phyloP scores from a whole-genome alignment of 768 basidiomycete genomes.

The Pleurotus cornucopiae region DNA sequence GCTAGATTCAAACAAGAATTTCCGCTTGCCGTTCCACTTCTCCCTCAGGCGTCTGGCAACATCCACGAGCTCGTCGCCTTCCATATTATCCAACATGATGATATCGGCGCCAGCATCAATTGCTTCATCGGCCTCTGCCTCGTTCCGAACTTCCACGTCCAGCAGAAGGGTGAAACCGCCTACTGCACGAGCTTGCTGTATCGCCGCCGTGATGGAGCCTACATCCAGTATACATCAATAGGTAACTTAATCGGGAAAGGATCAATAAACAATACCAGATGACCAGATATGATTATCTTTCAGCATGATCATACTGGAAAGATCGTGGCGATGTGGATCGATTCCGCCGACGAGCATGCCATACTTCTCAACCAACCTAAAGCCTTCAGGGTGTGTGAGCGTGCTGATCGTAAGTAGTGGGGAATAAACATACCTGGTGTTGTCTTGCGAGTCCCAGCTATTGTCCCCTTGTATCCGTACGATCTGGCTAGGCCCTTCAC shows the following conservation, averaged over 20 bases:
- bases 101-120: slow-evolving; percentile 94
- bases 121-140: slow-evolving; percentile 94
- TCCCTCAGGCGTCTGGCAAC: slow-evolving; percentile 71
- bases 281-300: slow-evolving; percentile 99
- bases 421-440: slow-evolving; percentile 62
- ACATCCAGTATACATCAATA: neutral
- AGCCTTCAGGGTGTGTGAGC: slow-evolving; percentile 45
- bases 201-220: slow-evolving; percentile 90
- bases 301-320: slow-evolving; percentile 99
- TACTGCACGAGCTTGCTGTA: slow-evolving; percentile 79
- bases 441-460: slow-evolving; percentile 96
- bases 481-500: slow-evolving; percentile 75
- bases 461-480: slow-evolving; percentile 79
- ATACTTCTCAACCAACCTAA: slow-evolving; percentile 96
- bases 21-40: slow-evolving; percentile 76
- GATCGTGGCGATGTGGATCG: slow-evolving; percentile 91
- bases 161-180: slow-evolving; percentile 90
- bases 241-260: slow-evolving; percentile 5
- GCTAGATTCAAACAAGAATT: slow-evolving; percentile 90
- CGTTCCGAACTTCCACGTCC: slow-evolving; percentile 89
- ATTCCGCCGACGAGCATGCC: slow-evolving; percentile 98
- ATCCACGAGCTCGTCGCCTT: slow-evolving; percentile 63
- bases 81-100: slow-evolving; percentile 93
- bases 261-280: slow-evolving; percentile 49
- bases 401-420: neutral